Evolutionary conservation across 176 grass and related monocot species (phyloP), one percentile per base, ranked within the genome.

Genomic region (Avena eriantha): DNA sequence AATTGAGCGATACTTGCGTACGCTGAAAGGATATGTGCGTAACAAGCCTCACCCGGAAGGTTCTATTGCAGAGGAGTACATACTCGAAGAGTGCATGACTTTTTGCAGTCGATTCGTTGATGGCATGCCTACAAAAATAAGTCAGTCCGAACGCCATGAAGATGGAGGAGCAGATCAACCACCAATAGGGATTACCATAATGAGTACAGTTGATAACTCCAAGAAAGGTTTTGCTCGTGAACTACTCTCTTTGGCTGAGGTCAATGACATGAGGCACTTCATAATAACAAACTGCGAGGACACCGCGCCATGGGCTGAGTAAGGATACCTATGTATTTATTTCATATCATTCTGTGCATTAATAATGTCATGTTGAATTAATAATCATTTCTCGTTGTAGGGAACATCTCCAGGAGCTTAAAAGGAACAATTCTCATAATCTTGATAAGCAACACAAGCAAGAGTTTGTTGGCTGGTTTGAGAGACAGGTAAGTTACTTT

Each of bases 401-500:
- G 15, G 63, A 67, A 67, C 63, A 67, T 67, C 63, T 67, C 10
- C 13, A 67, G 63, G 63, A 67, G 63, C 63, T 67, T 13, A 34
- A 14, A 34, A 67, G 63, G 26, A 67, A 67, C 13, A 67, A 67
- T 67, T 67, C 12, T 67, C 63, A 1, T 16, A 67, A 67, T 67
- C 63, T 26, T 67, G 1, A 67, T 13, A 67, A 67, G 63, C 14
- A 34, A 16, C 26, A 67, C 26, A 34, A 8, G 57, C 6, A 86
- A 60, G 63, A 67, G 63, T 67, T 67, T 67, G 63, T 67, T 33
- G 29, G 63, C 26, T 67, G 14, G 63, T 67, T 67, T 34, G 64
- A 67, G 64, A 67, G 64, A 67, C 26, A 6, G 14, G 64, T 67
- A 67, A 67, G 64, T 67, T 33, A n/a, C n/a, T 17, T 33, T 67